Conservation (phyloP, 306 rosid species). For the Cicer cuneatum region DNA sequence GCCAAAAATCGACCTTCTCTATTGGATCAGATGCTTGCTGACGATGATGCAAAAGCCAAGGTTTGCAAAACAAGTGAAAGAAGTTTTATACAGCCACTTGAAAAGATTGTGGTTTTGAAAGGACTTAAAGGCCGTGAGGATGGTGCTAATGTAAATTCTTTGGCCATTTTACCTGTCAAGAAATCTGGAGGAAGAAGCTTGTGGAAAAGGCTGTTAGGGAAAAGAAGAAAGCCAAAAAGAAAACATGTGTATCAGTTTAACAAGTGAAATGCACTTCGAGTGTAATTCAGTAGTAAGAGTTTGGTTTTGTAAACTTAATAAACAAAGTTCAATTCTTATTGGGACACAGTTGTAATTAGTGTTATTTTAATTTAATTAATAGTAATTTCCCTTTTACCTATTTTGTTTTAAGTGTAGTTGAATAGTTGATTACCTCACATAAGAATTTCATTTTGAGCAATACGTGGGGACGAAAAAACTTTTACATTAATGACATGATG, state of each 20-base stretch:
- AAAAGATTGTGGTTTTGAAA: slow-evolving; percentile 53
- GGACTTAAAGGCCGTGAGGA: slow-evolving; percentile 49
- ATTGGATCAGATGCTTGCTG: slow-evolving; percentile 78
- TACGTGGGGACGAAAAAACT: too few species aligned
- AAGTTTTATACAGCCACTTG: slow-evolving; percentile 41
- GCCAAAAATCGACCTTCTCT: slow-evolving; percentile 62
- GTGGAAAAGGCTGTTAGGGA: slow-evolving; percentile 73
- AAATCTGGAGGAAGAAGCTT: slow-evolving; percentile 57
- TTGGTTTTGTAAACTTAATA: too few species aligned
- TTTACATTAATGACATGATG: too few species aligned
- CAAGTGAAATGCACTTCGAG: slow-evolving; percentile 45
- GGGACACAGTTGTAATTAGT: too few species aligned
- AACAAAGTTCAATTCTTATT: too few species aligned
- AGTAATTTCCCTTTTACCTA: too few species aligned
- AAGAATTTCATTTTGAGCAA: too few species aligned
- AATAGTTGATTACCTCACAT: too few species aligned
- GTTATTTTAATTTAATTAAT: too few species aligned
- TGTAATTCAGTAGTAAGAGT: slow-evolving; percentile 15
- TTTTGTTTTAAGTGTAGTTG: too few species aligned
- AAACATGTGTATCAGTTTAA: slow-evolving; percentile 46
- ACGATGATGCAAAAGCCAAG: slow-evolving; percentile 54
- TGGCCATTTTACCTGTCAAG: slow-evolving; percentile 75
- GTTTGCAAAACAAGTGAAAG: slow-evolving; percentile 46
- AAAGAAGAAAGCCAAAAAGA: slow-evolving; percentile 67
- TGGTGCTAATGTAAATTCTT: slow-evolving; percentile 46